A percentile compares a stretch with the other conserved stretches of the same genome.
phyloP scores from a whole-genome alignment of 1,139 yeast species.

The Blastobotrys proliferans region DNA sequence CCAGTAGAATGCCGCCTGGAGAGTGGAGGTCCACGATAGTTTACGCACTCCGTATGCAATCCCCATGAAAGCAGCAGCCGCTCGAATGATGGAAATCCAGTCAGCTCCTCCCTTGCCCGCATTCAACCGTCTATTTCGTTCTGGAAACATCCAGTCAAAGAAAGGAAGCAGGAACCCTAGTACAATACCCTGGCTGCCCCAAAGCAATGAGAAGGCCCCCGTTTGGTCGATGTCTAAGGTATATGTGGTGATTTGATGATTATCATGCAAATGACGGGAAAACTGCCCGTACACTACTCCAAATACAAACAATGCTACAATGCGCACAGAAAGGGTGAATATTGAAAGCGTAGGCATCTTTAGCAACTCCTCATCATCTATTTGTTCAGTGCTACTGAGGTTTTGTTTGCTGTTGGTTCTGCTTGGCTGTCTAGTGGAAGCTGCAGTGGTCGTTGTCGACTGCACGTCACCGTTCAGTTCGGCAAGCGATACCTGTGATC shows the following conservation, averaged over 20 bases:
- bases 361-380: background rate
- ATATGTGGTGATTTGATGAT: conserved; percentile 30
- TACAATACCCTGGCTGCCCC: conserved; percentile 55
- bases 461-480: conserved; percentile 37
- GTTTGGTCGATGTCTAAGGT: conserved; percentile 29
- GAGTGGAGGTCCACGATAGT: conserved; percentile 71
- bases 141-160: conserved; percentile 49
- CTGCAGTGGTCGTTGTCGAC: background rate
- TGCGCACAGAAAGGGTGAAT: conserved; percentile 19
- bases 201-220: conserved; percentile 30
- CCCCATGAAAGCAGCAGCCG: conserved; percentile 74
- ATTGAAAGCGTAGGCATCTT: conserved; percentile 22
- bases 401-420: background rate
- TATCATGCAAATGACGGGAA: conserved; percentile 34
- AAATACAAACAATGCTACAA: conserved; percentile 27
- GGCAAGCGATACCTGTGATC: conserved; percentile 36
- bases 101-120: conserved; percentile 32
- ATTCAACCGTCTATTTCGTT: conserved; percentile 17
- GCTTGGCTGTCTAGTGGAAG: background rate
- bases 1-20: conserved; percentile 76
- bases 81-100: conserved; percentile 49
- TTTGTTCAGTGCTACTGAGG: background rate
- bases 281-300: conserved; percentile 36
- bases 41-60: conserved; percentile 79
- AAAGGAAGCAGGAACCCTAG: conserved; percentile 63